These are phyloP conservation scores for Sporopachydermia quercuum DNA, from an alignment of 805 yeast genomes.

Conservation along the genomic window DNA sequence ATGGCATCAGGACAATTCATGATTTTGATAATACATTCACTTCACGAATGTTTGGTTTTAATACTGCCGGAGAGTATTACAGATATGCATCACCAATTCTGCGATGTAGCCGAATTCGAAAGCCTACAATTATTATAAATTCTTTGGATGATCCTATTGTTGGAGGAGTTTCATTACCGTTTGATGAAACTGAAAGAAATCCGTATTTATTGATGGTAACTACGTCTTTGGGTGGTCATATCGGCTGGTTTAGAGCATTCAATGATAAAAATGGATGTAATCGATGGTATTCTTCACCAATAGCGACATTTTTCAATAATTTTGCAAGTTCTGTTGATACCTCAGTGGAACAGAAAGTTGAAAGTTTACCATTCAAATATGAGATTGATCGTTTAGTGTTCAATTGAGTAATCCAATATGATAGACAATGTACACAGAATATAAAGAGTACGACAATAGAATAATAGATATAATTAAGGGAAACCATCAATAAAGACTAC, in stretches of 20 bases:
- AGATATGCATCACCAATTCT: slow-evolving; percentile 48
- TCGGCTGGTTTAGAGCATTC: not conserved
- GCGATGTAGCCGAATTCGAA: slow-evolving; percentile 37
- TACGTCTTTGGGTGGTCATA: slow-evolving; percentile 59
- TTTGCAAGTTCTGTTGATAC: slow-evolving; percentile 20
- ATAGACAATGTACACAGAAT: no score
- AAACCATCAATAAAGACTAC: no score
- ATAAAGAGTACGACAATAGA: no score
- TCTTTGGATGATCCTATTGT: slow-evolving; percentile 58
- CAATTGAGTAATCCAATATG: no score
- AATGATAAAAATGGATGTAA: slow-evolving; percentile 26
- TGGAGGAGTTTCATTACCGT: slow-evolving; percentile 35
- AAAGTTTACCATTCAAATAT: no score
- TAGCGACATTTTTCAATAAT: slow-evolving; percentile 26
- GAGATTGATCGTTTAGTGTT: no score
- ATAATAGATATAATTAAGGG: no score
- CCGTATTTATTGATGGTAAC: slow-evolving; percentile 44
- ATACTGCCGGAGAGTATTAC: slow-evolving; percentile 47
- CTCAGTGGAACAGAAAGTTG: no score
- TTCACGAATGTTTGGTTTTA: slow-evolving; percentile 46
- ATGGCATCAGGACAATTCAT: slow-evolving; percentile 23
- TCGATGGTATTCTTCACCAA: slow-evolving; percentile 51
- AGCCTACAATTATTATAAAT: slow-evolving; percentile 47
- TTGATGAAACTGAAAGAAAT: slow-evolving; percentile 31
- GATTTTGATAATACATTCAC: slow-evolving; percentile 55